These are phyloP conservation scores for Knoxia roxburghii DNA, from an alignment of 257 asterid genomes.

Conservation along the genomic window DNA sequence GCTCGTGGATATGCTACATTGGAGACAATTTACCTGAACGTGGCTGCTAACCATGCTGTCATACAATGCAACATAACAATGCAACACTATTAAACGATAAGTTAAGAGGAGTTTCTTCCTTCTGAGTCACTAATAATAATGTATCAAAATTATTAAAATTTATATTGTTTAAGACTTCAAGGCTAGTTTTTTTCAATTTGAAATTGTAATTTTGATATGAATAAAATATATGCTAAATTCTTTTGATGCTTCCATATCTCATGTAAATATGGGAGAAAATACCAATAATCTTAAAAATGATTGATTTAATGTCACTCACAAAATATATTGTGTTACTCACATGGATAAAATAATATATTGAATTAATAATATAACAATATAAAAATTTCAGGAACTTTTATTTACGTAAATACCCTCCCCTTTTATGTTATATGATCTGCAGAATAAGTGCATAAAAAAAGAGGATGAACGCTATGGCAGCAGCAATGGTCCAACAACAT, in stretches of 20 bases:
- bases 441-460: neutral
- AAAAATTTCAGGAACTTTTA: too few species aligned
- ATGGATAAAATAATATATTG: too few species aligned
- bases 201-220: neutral
- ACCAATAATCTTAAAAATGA: too few species aligned
- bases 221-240: neutral
- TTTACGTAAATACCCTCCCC: too few species aligned
- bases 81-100: neutral
- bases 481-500: conserved; percentile 9
- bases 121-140: neutral
- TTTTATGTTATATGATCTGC: too few species aligned
- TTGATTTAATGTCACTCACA: too few species aligned
- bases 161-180: neutral
- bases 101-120: neutral
- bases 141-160: neutral
- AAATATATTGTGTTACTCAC: too few species aligned
- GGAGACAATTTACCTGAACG: conserved; percentile 41
- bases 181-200: neutral
- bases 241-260: too few species aligned
- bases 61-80: conserved; percentile 20
- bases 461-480: conserved; percentile 5
- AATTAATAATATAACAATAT: too few species aligned
- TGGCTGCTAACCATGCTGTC: conserved; percentile 22
- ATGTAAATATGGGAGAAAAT: too few species aligned
- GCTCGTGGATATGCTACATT: conserved; percentile 50